Conservation (phyloP, 345 rosid species). For the Melastoma malabathricum region DNA sequence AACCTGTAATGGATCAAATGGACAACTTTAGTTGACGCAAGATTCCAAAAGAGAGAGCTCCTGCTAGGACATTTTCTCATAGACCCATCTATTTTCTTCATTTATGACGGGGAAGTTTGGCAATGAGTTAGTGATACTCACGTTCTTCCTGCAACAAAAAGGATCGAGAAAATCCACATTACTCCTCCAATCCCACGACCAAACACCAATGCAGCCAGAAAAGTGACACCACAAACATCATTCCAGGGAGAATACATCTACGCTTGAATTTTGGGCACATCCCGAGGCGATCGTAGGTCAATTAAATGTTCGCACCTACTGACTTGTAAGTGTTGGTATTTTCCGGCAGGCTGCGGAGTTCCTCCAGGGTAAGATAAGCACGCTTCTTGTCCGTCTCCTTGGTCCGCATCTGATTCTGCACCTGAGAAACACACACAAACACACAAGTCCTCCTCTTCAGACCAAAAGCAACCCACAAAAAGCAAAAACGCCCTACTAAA, state of each 20-base stretch:
- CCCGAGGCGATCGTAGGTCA: not conserved
- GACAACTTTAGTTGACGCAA: not conserved
- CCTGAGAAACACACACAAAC: conserved; percentile 25
- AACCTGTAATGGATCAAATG: conserved; percentile 40
- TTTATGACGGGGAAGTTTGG: too few species aligned
- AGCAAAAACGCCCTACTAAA: too few species aligned
- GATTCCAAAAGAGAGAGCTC: not conserved
- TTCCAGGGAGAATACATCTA: not conserved
- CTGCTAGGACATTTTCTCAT: too few species aligned
- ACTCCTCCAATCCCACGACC: not conserved
- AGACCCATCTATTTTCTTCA: too few species aligned
- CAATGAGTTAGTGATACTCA: conserved; percentile 55
- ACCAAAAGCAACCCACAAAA: too few species aligned
- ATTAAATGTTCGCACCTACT: conserved; percentile 27
- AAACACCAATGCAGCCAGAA: not conserved
- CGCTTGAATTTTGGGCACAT: too few species aligned
- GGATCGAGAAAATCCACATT: conserved; percentile 2
- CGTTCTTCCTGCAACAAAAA: conserved; percentile 81
- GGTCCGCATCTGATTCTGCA: conserved; percentile 72
- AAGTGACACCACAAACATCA: conserved; percentile 3
- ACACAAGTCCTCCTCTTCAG: too few species aligned
- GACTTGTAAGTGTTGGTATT: conserved; percentile 87
- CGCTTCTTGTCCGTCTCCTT: conserved; percentile 93
- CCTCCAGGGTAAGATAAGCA: conserved; percentile 86
- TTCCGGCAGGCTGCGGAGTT: conserved; percentile 58